These are phyloP conservation scores for Pichia sp. DNA, from an alignment of 1,139 yeast genomes.

Conservation along the genomic window DNA sequence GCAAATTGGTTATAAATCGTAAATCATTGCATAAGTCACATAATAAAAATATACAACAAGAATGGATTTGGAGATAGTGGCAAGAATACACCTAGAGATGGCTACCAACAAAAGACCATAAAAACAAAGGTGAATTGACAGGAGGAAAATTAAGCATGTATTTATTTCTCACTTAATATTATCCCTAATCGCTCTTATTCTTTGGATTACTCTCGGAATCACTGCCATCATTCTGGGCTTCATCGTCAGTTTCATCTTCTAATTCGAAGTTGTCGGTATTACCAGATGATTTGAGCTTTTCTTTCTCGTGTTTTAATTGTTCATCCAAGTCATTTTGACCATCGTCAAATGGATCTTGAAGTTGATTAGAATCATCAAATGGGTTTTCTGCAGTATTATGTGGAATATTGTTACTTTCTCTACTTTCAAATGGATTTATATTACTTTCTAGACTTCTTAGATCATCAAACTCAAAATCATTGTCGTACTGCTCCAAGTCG, in stretches of 20 bases:
- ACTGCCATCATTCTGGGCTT: not conserved
- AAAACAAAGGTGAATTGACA: too few relatives aligned
- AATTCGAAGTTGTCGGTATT: constrained; percentile 25
- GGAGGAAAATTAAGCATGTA: too few relatives aligned
- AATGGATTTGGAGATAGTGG: not conserved
- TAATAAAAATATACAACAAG: not conserved
- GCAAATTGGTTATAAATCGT: not conserved
- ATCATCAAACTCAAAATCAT: constrained; percentile 73
- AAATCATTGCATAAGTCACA: not conserved
- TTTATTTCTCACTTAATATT: not conserved
- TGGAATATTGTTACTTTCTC: constrained; percentile 3
- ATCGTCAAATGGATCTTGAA: constrained; percentile 17
- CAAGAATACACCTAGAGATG: not conserved
- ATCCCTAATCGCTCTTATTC: constrained; percentile 1
- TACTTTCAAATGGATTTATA: constrained; percentile 31
- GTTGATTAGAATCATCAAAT: constrained; percentile 25
- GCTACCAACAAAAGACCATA: not conserved
- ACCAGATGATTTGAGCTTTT: constrained; percentile 16
- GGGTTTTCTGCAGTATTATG: constrained; percentile 23
- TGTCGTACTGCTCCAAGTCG: constrained; percentile 34
- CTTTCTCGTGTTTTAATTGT: constrained; percentile 23
- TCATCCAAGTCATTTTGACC: constrained; percentile 23
- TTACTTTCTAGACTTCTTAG: constrained; percentile 46
- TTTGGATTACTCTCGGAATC: not conserved
- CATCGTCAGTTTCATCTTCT: constrained; percentile 30